Conservation (phyloP, 768 basidiomycete genomes). For the Termitomyces sp. region DNA sequence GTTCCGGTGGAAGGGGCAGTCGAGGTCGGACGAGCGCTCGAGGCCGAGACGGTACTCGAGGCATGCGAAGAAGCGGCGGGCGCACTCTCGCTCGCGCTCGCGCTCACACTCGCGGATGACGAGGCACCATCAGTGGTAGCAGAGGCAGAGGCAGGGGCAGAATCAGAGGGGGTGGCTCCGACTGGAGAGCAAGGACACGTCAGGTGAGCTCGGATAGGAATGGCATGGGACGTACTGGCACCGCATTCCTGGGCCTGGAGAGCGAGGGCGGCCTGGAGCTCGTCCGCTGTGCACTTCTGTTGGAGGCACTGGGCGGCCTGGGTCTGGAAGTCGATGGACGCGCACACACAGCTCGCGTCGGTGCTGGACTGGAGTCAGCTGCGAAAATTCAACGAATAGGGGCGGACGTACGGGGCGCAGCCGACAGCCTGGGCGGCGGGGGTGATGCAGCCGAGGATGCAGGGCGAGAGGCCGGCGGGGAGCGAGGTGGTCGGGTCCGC, state of each 20-base stretch:
- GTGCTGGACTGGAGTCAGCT: neutral
- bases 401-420: neutral
- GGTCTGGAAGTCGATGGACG: slow-evolving; percentile 12
- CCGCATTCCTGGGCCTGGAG: neutral
- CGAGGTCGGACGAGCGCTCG: neutral
- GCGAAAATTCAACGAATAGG: neutral
- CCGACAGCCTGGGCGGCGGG: neutral
- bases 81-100: neutral
- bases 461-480: neutral
- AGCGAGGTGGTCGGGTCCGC: neutral
- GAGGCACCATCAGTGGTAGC: neutral
- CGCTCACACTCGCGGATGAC: neutral
- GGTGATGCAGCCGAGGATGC: neutral
- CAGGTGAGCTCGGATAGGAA: neutral
- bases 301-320: slow-evolving; percentile 13
- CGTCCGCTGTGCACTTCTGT: neutral
- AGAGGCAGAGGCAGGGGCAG: neutral
- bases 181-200: neutral
- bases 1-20: neutral
- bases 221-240: neutral
- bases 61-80: neutral
- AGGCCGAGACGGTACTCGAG: neutral
- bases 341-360: slow-evolving; percentile 9
- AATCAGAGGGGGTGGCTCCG: neutral
- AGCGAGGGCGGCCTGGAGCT: slow-evolving; percentile 1